These are phyloP conservation scores for Aethionema arabicum DNA, from an alignment of 345 rosid species.

Conservation along the genomic window DNA sequence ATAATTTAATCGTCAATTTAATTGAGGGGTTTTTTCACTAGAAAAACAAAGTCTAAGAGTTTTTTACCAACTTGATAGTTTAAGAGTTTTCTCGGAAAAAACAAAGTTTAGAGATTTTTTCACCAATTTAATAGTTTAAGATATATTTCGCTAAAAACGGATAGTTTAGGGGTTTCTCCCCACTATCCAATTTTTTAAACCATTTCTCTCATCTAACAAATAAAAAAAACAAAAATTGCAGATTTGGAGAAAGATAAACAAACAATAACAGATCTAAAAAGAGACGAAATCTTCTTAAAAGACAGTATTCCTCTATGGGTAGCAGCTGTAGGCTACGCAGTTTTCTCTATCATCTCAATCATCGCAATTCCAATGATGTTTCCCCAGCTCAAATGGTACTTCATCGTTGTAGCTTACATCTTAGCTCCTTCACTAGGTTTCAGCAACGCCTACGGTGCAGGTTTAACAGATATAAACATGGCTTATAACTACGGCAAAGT, in stretches of 20 bases:
- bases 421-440: constrained; percentile 48
- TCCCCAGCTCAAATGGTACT: constrained; percentile 52
- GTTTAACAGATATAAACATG: constrained; percentile 56
- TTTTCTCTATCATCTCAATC: constrained; percentile 43
- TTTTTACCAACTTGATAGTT: no score
- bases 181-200: no score
- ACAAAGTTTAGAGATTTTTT: no score
- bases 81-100: no score
- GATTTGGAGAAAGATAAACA: constrained; percentile 29
- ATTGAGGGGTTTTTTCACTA: no score
- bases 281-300: constrained; percentile 45
- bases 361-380: constrained; percentile 47
- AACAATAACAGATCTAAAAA: constrained; percentile 26
- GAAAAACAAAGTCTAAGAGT: no score
- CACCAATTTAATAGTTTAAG: no score
- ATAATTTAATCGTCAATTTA: no score
- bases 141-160: no score
- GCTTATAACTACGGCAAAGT: constrained; percentile 58
- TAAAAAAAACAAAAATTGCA: constrained; percentile 6
- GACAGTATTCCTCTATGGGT: constrained; percentile 58
- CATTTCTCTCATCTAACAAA: no score
- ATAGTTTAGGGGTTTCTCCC: no score
- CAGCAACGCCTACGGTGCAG: constrained; percentile 60
- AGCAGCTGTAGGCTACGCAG: constrained; percentile 44
- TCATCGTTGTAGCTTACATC: constrained; percentile 47